A percentile compares a stretch with the other conserved stretches of the same genome.
phyloP scores from a whole-genome alignment of 139 green algal species.

The Micractinium sp. region DNA sequence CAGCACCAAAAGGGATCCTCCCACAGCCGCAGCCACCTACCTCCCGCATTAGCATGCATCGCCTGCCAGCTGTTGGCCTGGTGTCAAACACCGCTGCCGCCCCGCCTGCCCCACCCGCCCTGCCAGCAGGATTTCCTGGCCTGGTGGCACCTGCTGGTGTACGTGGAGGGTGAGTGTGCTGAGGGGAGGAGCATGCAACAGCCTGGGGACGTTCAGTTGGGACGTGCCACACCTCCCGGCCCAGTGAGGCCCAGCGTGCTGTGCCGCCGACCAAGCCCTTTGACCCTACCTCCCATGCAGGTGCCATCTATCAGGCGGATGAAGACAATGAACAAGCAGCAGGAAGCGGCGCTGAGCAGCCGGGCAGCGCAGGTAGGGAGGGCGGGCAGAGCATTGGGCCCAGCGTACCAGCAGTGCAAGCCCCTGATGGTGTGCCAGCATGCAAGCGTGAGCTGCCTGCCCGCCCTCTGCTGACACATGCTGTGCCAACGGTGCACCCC shows the following conservation, averaged over 20 bases:
- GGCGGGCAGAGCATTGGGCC: background rate
- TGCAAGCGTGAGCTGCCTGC: background rate
- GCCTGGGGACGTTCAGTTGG: too few relatives aligned
- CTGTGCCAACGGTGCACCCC: too few relatives aligned
- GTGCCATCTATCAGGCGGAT: conserved; percentile 77
- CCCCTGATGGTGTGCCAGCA: background rate
- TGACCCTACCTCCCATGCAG: background rate
- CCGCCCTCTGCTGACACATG: background rate
- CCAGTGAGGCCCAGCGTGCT: too few relatives aligned
- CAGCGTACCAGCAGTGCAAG: background rate
- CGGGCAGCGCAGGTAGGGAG: background rate
- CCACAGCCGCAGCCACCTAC: too few relatives aligned
- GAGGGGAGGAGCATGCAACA: too few relatives aligned
- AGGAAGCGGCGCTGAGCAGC: background rate
- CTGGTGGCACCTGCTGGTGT: conserved; percentile 73
- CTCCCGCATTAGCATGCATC: background rate
- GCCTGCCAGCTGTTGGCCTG: background rate
- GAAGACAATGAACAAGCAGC: conserved; percentile 68
- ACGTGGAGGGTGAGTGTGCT: conserved; percentile 54
- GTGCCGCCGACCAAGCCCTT: too few relatives aligned
- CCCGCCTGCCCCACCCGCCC: too few relatives aligned
- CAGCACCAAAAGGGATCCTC: too few relatives aligned
- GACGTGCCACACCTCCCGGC: too few relatives aligned
- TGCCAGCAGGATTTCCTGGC: conserved; percentile 54
- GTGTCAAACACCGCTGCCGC: background rate